These are phyloP conservation scores for Saprolegnia parasitica DNA, from an alignment of 352 stramenopile genomes.

Conservation along the genomic window DNA sequence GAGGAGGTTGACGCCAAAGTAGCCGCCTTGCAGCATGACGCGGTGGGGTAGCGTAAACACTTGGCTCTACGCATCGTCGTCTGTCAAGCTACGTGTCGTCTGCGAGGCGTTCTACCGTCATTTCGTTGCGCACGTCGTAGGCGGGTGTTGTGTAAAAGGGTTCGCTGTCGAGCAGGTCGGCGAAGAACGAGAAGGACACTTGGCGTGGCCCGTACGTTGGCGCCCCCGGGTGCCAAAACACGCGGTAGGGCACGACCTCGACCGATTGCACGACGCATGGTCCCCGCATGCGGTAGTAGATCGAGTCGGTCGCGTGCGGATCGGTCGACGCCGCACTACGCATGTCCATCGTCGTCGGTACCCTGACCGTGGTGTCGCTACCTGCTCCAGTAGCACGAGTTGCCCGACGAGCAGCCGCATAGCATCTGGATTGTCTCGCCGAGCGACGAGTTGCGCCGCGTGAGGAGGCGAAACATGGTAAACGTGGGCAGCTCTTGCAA, in stretches of 20 bases:
- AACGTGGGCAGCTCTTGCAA: slow-evolving; percentile 39
- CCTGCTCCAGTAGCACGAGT: slow-evolving; percentile 77
- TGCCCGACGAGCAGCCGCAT: slow-evolving; percentile 53
- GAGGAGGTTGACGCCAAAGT: slow-evolving; percentile 53
- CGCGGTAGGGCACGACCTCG: slow-evolving; percentile 64
- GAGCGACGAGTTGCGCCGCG: slow-evolving; percentile 23
- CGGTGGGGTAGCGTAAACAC: slow-evolving; percentile 49
- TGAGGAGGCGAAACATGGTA: slow-evolving; percentile 33
- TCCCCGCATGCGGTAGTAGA: slow-evolving; percentile 53
- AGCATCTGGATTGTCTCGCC: slow-evolving; percentile 37
- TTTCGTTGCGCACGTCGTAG: slow-evolving; percentile 29
- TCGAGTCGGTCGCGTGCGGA: slow-evolving; percentile 51
- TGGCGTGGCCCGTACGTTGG: slow-evolving; percentile 60
- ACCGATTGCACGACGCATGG: slow-evolving; percentile 45
- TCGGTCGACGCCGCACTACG: slow-evolving; percentile 57
- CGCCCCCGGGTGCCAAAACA: slow-evolving; percentile 68
- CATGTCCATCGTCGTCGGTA: not conserved
- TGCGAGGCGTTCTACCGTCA: slow-evolving; percentile 20
- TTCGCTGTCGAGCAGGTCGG: slow-evolving; percentile 15
- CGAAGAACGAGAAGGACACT: slow-evolving; percentile 60
- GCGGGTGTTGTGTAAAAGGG: slow-evolving; percentile 21
- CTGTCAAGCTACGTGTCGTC: not conserved
- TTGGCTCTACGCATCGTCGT: slow-evolving; percentile 31
- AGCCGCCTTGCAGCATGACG: slow-evolving; percentile 43
- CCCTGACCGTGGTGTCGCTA: too few relatives aligned